These are phyloP conservation scores for Vigna nakashimae DNA, from an alignment of 306 rosid species.

Conservation along the genomic window DNA sequence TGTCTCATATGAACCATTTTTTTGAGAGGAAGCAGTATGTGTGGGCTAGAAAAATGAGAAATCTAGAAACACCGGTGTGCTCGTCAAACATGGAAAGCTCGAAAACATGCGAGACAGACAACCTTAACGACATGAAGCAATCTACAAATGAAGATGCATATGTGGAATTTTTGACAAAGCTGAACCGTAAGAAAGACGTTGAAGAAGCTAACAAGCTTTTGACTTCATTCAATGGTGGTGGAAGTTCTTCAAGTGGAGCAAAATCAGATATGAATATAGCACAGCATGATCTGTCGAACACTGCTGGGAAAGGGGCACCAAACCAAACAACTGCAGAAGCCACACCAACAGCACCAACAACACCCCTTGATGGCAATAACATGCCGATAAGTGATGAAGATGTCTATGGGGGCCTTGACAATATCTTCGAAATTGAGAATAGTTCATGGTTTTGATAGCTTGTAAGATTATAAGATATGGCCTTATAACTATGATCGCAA, in stretches of 20 bases:
- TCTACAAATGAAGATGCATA: conserved; percentile 33
- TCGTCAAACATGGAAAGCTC: neutral
- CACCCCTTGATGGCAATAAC: neutral
- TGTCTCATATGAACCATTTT: neutral
- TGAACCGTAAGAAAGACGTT: conserved; percentile 23
- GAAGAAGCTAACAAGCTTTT: conserved; percentile 32
- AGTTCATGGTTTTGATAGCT: conserved; percentile 6
- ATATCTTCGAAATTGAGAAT: conserved; percentile 20
- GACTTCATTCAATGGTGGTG: neutral
- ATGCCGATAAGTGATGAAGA: neutral
- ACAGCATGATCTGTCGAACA: neutral
- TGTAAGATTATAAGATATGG: neutral
- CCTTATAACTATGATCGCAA: neutral
- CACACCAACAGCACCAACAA: neutral
- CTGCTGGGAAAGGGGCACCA: neutral
- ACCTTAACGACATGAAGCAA: neutral
- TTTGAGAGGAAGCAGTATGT: conserved; percentile 47
- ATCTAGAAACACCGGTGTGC: neutral
- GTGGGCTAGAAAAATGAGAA: conserved; percentile 18
- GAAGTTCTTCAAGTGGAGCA: conserved; percentile 17
- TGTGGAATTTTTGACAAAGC: conserved; percentile 32
- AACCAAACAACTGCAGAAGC: neutral
- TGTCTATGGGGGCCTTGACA: conserved; percentile 38
- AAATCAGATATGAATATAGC: neutral
- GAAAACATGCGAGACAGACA: neutral